A percentile compares a stretch with the other conserved stretches of the same genome.
Evolutionary conservation across 202 grass and related monocot genomes (phyloP).

Genomic region (Brachypodium distachyon): DNA sequence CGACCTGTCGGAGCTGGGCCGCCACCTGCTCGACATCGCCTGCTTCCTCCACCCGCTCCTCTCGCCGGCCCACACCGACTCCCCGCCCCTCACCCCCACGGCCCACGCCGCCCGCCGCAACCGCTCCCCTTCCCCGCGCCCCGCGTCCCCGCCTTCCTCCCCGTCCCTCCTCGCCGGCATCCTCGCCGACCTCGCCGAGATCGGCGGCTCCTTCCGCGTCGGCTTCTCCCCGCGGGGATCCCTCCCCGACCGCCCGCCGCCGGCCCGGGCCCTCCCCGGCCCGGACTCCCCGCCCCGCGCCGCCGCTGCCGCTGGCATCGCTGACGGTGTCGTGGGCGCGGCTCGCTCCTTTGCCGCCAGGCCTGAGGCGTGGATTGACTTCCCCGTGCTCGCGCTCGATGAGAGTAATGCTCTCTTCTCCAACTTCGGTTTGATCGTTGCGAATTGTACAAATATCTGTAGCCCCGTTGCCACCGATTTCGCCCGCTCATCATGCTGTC

Average conservation of each 20-base stretch:
- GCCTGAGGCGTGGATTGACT: conserved; percentile 83
- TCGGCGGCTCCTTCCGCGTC: conserved; percentile 63
- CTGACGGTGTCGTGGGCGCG: conserved; percentile 51
- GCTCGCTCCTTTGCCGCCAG: conserved; percentile 41
- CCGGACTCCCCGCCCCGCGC: not conserved
- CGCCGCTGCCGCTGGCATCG: not conserved
- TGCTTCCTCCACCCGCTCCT: conserved; percentile 91
- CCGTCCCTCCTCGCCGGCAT: conserved; percentile 55
- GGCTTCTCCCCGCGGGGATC: conserved; percentile 55
- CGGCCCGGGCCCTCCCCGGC: not conserved
- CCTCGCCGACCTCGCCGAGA: conserved; percentile 84
- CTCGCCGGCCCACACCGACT: conserved; percentile 57
- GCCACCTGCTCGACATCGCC: conserved; percentile 86
- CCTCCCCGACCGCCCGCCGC: conserved; percentile 13
- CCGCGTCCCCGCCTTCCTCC: conserved; percentile 18
- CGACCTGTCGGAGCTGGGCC: conserved; percentile 90
- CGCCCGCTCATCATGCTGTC: not conserved
- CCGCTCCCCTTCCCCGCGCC: conserved; percentile 22
- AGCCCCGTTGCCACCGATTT: not conserved
- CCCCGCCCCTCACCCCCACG: conserved; percentile 67
- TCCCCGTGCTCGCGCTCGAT: conserved; percentile 57
- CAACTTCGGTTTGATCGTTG: not conserved
- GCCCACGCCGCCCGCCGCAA: not conserved
- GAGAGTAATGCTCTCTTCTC: conserved; percentile 34
- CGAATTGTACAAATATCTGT: not conserved